Evolutionary conservation across 352 stramenopile genomes (phyloP).

Genomic region (Pythium coloratum): DNA sequence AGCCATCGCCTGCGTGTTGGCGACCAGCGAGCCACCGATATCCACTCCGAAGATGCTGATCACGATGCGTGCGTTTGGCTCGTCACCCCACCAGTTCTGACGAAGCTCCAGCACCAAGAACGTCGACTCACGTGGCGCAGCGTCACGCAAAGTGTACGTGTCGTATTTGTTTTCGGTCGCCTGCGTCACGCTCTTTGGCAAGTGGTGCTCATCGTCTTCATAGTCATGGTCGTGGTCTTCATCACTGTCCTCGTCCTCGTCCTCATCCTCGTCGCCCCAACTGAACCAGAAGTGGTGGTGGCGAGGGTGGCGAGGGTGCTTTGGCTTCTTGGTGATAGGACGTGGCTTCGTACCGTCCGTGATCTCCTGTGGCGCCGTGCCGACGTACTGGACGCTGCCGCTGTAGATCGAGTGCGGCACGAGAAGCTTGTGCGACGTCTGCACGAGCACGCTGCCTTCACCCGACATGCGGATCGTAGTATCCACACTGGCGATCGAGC

Average conservation of each 20-base stretch:
- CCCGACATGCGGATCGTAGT: conserved; percentile 47
- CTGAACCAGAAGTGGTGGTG: background rate
- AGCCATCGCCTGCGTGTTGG: conserved; percentile 6
- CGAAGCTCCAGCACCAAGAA: conserved; percentile 17
- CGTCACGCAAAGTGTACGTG: conserved; percentile 8
- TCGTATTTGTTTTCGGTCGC: conserved; percentile 20
- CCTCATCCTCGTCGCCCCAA: conserved; percentile 9
- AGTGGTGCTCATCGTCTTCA: background rate
- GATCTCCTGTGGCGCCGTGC: conserved; percentile 17
- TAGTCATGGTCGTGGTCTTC: background rate
- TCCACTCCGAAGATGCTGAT: conserved; percentile 20
- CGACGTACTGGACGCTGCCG: conserved; percentile 24
- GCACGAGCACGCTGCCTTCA: conserved; percentile 45
- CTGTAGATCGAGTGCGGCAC: conserved; percentile 15
- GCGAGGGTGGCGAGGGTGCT: background rate
- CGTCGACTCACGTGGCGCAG: conserved; percentile 9
- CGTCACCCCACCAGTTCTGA: conserved; percentile 14
- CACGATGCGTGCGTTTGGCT: conserved; percentile 13
- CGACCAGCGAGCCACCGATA: background rate
- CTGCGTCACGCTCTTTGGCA: conserved; percentile 21
- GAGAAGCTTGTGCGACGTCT: conserved; percentile 39
- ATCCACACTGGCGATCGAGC: conserved; percentile 42
- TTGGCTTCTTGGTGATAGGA: background rate
- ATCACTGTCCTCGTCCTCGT: conserved; percentile 5
- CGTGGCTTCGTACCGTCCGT: conserved; percentile 19